Base-by-base conservation (phyloP, 225 moss, liverwort and hornwort genomes). In the Ulota crispa region DNA sequence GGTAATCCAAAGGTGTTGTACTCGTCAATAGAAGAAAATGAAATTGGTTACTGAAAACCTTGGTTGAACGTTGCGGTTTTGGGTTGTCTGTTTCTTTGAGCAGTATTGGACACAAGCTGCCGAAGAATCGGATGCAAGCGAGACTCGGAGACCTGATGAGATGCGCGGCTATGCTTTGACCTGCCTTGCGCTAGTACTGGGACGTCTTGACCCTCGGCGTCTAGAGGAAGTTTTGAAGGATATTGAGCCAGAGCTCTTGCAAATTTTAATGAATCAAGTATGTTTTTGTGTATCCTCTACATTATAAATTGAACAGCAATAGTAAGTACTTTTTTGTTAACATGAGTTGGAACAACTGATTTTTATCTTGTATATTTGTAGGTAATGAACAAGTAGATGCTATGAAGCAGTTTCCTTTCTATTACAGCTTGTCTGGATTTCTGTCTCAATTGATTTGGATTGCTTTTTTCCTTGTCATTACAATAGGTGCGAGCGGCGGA, bases 101-200 rank as follows among this genome's bases (percentile, higher is more conserved):
- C 89, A 98, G 99, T 93, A 93, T 79, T 99, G 92, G 87, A 87
- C 91, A 72, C 91, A 93, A 80, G 88, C 85, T 88, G 85, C 83
- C 21, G 90, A 91, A 83, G 88, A 88, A 32, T 74, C 85, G 64
- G 89, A 82, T 71, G 83, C 85, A 77, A 86, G 86, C 54, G 92
- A 89, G 63, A 78, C 63, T 78, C 90, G 87, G 87, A 92, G 91
- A 80, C 87, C 91, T 50, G 90, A 92, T 86, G 99, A 99, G 87
- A 94, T 96, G 96, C 92, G 94, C 65, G 91, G 86, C 52, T 92
- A 93, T 87, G 93, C 99, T 71, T 92, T 99, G 84, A 96, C 99
- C 45, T 99, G 99, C 83, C 89, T 99, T 64, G 88, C 92, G 8
- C 87, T 99, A 27, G 78, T 90, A 71, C 73, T 96, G 37, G 99